Base-by-base conservation (phyloP, 352 stramenopile species). In the Phytophthora palmivora region DNA sequence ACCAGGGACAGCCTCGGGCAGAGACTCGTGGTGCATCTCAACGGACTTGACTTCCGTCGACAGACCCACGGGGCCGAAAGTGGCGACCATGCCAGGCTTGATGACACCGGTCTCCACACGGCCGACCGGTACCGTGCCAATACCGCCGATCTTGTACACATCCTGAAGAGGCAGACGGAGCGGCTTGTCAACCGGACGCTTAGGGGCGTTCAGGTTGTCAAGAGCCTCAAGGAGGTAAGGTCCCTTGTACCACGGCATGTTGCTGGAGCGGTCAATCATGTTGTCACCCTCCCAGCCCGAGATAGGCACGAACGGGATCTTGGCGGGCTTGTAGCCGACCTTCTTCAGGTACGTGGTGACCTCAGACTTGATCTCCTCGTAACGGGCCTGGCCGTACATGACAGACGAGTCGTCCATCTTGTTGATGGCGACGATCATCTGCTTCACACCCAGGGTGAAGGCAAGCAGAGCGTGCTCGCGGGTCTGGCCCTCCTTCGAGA, bases 241-340 rank as follows among this genome's bases (percentile, higher is more conserved):
- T 12, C 97, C 97, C 63, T 98, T 94, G 89, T 99, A 99, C 97
- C 97, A 99, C 14, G 88, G 64, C 92, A 99, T 99, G 58, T 97
- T 97, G 28, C 49, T 19, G 0, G 96, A 99, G 49, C 87, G 91
- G 32, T 98, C 90, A 41, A 96, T 94, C 75, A 99, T 97, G 79
- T 99, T 99, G 71, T 99, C 97, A 36, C 97, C 97, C 41, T 84
- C 73, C 95, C 92, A 99, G 45, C 96, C 97, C 1, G 95, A 98
- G 48, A 99, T 98, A 14, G 97, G 97, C 48, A 99, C 84, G 77
- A 98, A 99, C 21, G 86, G 84, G 45, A 99, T 95, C 70, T 97
- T 97, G 56, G 84, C 89, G 34, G 92, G 84, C 70, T 98, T 98
- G 87, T 98, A 99, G 44, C 97, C 97, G 34, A 99, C 83, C 72